Conservation (phyloP, 768 basidiomycete genomes). For the Clitopilus passeckerianus region DNA sequence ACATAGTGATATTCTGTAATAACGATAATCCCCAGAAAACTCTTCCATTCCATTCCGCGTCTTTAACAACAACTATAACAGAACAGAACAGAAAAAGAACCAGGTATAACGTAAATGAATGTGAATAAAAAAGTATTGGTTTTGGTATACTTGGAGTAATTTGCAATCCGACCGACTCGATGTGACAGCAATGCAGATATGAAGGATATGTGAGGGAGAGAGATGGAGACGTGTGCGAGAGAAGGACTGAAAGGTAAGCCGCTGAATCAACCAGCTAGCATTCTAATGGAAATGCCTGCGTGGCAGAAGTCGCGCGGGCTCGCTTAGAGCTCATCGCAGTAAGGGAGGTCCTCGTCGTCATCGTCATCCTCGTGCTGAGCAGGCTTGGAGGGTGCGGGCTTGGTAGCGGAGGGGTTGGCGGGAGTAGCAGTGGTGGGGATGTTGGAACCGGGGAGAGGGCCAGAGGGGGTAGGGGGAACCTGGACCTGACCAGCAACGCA, state of each 20-base stretch:
- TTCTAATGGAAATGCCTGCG: slow-evolving; percentile 1
- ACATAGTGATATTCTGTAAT: background rate
- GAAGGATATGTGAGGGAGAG: background rate
- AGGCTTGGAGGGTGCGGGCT: slow-evolving; percentile 7
- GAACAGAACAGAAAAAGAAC: background rate
- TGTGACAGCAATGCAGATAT: background rate
- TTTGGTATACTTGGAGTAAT: background rate
- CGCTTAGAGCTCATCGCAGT: slow-evolving; percentile 43
- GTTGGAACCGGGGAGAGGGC: slow-evolving; percentile 15
- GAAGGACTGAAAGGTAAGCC: background rate
- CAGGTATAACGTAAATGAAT: background rate
- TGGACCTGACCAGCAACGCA: slow-evolving; percentile 38
- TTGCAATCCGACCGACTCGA: background rate
- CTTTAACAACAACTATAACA: background rate
- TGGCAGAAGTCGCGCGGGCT: background rate
- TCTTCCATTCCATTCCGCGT: background rate
- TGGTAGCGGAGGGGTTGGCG: slow-evolving; percentile 10
- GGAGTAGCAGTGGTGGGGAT: slow-evolving; percentile 27
- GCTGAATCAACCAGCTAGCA: slow-evolving; percentile 16
- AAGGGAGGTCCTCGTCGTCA: slow-evolving; percentile 41
- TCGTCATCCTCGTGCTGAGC: slow-evolving; percentile 14
- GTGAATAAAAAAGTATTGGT: background rate
- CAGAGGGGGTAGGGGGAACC: slow-evolving; percentile 36
- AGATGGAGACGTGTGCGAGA: background rate
- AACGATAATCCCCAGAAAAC: background rate